Evolutionary conservation across 1,139 yeast genomes (phyloP).

Genomic region (Schwanniomyces etchellsii): DNA sequence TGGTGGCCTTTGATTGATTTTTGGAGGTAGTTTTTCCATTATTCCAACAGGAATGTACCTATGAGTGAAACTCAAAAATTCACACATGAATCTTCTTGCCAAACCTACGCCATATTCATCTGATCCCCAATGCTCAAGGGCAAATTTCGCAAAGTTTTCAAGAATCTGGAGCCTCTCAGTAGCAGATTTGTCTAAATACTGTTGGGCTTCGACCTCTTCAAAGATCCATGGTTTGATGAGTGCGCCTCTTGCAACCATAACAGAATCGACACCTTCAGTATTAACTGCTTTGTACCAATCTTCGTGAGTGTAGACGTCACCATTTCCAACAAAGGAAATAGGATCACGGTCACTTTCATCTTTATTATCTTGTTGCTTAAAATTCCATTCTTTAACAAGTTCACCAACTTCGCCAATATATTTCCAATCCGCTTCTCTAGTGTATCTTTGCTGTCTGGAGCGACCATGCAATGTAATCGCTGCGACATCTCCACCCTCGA

Average conservation of each 20-base stretch:
- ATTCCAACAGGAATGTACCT: constrained; percentile 93
- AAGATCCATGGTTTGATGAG: constrained; percentile 98
- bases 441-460: constrained; percentile 91
- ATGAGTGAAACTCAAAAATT: constrained; percentile 88
- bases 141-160: constrained; percentile 64
- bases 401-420: constrained; percentile 74
- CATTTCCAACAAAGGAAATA: constrained; percentile 78
- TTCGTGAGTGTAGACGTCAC: constrained; percentile 80
- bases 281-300: constrained; percentile 84
- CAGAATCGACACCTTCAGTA: constrained; percentile 75
- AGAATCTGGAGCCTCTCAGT: constrained; percentile 78
- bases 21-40: constrained; percentile 82
- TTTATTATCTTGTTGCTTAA: constrained; percentile 46
- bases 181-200: constrained; percentile 86
- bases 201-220: constrained; percentile 87
- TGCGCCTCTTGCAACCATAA: constrained; percentile 98
- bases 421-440: constrained; percentile 89
- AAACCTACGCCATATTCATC: constrained; percentile 90
- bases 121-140: constrained; percentile 96
- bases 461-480: constrained; percentile 95
- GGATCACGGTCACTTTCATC: constrained; percentile 43
- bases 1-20: constrained; percentile 90
- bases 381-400: constrained; percentile 57
- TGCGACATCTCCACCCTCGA: constrained; percentile 76
- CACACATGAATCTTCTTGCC: constrained; percentile 89